A percentile compares a stretch with the other conserved stretches of the same genome.
phyloP scores from a whole-genome alignment of 192 early-diverging fungal species.

The Allomyces arbusculus region DNA sequence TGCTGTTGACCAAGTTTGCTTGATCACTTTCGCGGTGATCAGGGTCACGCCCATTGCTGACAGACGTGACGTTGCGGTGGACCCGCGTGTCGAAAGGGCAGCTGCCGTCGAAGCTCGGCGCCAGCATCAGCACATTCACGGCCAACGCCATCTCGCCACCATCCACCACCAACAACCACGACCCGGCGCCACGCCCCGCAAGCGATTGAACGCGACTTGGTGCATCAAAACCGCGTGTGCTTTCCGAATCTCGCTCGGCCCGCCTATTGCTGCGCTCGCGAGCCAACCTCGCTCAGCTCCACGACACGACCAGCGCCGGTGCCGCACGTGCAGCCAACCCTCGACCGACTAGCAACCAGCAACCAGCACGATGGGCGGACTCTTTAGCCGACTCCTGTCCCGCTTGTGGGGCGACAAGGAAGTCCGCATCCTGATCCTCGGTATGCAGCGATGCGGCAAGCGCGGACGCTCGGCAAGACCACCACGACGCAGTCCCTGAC shows the following conservation, averaged over 20 bases:
- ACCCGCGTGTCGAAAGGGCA: no score
- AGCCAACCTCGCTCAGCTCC: no score
- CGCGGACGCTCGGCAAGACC: neutral
- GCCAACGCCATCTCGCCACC: no score
- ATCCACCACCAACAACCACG: no score
- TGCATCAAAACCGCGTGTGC: neutral
- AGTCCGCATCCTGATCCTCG: conserved; percentile 88
- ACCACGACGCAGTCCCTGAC: conserved; percentile 77
- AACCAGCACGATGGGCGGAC: neutral
- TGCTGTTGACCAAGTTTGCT: no score
- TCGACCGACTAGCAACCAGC: neutral
- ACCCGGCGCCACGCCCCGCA: no score
- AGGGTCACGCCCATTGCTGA: no score
- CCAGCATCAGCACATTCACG: no score
- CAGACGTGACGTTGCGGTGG: no score
- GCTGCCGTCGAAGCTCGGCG: no score
- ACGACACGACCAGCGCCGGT: neutral
- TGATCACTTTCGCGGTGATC: no score
- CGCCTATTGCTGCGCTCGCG: no score
- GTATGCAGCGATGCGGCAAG: conserved; percentile 89
- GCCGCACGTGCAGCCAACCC: neutral
- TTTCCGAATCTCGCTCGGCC: neutral
- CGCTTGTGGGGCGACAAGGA: conserved; percentile 85
- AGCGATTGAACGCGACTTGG: neutral
- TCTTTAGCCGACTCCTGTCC: conserved; percentile 51